Evolutionary conservation across 1,284 basidiomycete species (phyloP), one percentile per base, ranked within the genome.

Genomic region (Rhodotorula mucilaginosa): DNA sequence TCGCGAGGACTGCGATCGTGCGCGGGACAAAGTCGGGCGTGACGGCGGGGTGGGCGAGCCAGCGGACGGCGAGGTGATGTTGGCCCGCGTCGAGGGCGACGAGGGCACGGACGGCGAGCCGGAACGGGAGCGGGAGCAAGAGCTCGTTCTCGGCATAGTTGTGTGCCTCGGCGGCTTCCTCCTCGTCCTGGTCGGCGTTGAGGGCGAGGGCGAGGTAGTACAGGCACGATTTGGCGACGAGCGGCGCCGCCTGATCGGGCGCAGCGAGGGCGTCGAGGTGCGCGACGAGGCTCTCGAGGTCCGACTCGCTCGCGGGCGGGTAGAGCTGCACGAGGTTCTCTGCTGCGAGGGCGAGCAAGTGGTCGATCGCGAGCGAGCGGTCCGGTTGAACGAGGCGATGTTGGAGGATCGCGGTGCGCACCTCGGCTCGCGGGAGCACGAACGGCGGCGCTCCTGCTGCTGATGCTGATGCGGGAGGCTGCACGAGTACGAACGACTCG

Each of bases 181-280:
- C 54, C 26, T 7, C 26, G 13, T 18, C 54, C 18, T 26, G 12
- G 19, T 47, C 58, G 3, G 62, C 23, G 34, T 39, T 49, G 58
- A 59, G 23, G 48, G 60, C 44, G 47, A 76, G 73, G 26, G 68
- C 59, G 71, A 76, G 67, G 63, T 74, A 76, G 63, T 69, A 74
- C 44, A 76, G 63, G 68, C 70, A 64, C 46, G 66, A 72, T 34
- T 66, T 61, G 16, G 64, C 60, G 48, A 63, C 61, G 47, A 66
- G 56, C 12, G 56, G 26, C 5, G 51, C 21, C 19, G 54, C 3
- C n/a, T 56, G 54, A 23, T 63, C 58, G 46, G 65, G 56, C 0
- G 54, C 12, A 29, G 60, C 16, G 8, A 59, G 23, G 19, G 62
- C 15, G 39, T 56, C 61, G 47, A 76, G 52, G 15, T 26, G 8